Conservation (phyloP, 2,329 filamentous ascomycete genomes). For the Penicillium sp. region DNA sequence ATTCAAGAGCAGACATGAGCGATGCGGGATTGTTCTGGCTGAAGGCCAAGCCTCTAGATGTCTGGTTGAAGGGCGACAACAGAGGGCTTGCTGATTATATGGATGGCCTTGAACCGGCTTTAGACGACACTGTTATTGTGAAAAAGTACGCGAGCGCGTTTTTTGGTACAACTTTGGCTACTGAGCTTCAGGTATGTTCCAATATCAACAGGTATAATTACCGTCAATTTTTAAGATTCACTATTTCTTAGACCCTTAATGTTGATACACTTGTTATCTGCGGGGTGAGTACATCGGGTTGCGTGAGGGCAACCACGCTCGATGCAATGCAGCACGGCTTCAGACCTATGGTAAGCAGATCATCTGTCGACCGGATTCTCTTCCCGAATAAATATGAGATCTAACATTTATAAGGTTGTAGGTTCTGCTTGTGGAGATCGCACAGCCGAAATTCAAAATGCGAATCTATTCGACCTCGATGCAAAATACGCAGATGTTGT, state of each 20-base stretch:
- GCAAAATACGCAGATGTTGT: neutral
- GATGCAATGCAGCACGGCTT: neutral
- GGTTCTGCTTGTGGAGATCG: neutral
- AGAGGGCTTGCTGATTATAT: neutral
- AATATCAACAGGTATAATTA: neutral
- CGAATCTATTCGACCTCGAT: neutral
- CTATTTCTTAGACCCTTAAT: neutral
- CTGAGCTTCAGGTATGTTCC: neutral
- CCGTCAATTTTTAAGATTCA: neutral
- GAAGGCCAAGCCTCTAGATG: neutral
- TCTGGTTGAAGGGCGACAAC: neutral
- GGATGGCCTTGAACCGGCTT: neutral
- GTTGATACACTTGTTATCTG: neutral
- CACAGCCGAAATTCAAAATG: neutral
- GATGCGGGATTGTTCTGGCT: neutral
- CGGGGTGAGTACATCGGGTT: neutral
- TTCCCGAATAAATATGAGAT: neutral
- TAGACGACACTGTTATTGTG: neutral
- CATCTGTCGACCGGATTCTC: neutral
- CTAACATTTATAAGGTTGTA: neutral
- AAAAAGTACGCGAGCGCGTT: neutral
- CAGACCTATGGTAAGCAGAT: neutral
- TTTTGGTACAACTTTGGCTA: neutral
- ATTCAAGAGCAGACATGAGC: neutral
- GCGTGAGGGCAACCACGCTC: neutral